Base-by-base conservation (phyloP, 1,284 basidiomycete genomes). In the Athelia sp. region DNA sequence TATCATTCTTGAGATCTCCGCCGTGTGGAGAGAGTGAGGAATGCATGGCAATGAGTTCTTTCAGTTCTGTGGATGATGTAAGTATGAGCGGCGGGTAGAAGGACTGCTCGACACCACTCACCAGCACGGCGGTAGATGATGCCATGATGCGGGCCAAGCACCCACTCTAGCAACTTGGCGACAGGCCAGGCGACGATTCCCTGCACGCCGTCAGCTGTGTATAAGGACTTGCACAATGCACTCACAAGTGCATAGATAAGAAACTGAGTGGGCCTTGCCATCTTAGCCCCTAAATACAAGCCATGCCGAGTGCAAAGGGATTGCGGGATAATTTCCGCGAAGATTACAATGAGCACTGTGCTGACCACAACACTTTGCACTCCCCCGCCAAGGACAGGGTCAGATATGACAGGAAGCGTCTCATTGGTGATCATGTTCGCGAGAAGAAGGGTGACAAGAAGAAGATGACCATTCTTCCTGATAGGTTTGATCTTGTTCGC, bases 401-500 rank as follows among this genome's bases (percentile, higher is more conserved):
- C 91, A 23, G 90, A 80, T 59, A 98, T 93, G 61, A 98, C 84
- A 24, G 95, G 94, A 3, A 98, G 79, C 3, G 91, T 84, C 69
- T 95, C 93, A 66, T 94, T 94, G 57, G 87, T 85, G 57, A 95
- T 90, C 90, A 93, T 92, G 67, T 93, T 92, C 42, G 86, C 83
- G 26, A 93, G 70, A 9, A 93, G 76, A 13, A 93, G 79, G 0
- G 89, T 92, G 52, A 93, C 90, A 48, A 93, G 78, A 4, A 93
- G 75, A 26, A 93, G 70, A 64, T 93, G 90, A 0, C 90, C 90
- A 60, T 93, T 84, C 73, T 86, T 80, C 56, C 93, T 86, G 47
- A 96, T 84, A 14, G 92, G 92, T 63, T 87, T 84, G 61, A 96
- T 95, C 68, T 87, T 87, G 54, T 82, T 79, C 3, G 93, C 93